Percentiles rank a stretch among this genome's conserved stretches.
These are phyloP conservation scores for Cytospora paraplurivora DNA, from an alignment of 2,329 filamentous ascomycete genomes.

Conservation along the genomic window DNA sequence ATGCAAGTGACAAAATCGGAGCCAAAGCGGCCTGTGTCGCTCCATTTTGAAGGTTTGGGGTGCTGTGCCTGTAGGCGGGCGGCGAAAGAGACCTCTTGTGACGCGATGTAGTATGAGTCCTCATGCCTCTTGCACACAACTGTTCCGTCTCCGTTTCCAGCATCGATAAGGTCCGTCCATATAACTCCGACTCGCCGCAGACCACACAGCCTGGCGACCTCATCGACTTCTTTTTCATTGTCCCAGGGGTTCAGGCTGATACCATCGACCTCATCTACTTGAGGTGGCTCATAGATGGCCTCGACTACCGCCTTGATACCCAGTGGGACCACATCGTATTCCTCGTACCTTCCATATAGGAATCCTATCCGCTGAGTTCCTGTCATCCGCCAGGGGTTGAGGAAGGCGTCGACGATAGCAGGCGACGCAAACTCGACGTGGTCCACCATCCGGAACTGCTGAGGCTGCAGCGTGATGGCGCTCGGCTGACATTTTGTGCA, in stretches of 20 bases:
- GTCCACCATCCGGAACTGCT: slow-evolving; percentile 94
- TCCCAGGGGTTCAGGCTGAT: slow-evolving; percentile 84
- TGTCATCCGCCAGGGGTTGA: slow-evolving; percentile 88
- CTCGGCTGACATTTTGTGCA: slow-evolving; percentile 98
- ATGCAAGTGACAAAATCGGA: slow-evolving; percentile 98
- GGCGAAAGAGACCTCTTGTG: slow-evolving; percentile 87
- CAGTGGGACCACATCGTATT: slow-evolving; percentile 89
- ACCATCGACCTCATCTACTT: slow-evolving; percentile 85
- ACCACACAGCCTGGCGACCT: slow-evolving; percentile 79
- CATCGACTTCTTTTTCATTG: slow-evolving; percentile 78
- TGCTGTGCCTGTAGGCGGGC: slow-evolving; percentile 85
- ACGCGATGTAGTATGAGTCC: slow-evolving; percentile 92
- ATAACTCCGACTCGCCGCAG: slow-evolving; percentile 89
- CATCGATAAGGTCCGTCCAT: slow-evolving; percentile 87
- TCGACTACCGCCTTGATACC: slow-evolving; percentile 95
- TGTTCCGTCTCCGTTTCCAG: slow-evolving; percentile 77
- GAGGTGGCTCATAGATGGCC: slow-evolving; percentile 94
- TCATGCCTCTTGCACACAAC: slow-evolving; percentile 95
- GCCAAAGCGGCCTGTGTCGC: slow-evolving; percentile 88
- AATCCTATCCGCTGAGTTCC: slow-evolving; percentile 85
- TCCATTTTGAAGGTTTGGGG: slow-evolving; percentile 93
- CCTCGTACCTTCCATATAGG: slow-evolving; percentile 85
- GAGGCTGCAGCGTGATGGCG: slow-evolving; percentile 91
- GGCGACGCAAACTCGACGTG: slow-evolving; percentile 94
- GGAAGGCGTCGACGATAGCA: slow-evolving; percentile 81